Evolutionary conservation across 129 eudicot species (phyloP), one percentile per base, ranked within the genome.

Genomic region (Lactuca saligna): DNA sequence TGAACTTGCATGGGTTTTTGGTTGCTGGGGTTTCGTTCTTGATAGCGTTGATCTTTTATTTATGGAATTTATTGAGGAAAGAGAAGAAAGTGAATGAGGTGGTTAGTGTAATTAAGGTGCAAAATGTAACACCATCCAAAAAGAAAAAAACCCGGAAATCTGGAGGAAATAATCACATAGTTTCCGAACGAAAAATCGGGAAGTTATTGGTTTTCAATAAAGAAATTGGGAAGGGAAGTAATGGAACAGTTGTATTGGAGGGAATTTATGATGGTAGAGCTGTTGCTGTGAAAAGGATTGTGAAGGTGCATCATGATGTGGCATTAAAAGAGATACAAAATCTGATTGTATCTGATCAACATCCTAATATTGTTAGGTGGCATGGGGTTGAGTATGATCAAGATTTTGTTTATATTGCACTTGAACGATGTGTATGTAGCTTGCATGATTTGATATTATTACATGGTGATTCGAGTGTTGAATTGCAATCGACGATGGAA

Each of bases 211-310:
- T 88, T 37, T 63, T 78, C 42, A 69, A 82, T 42, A 83, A 85
- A 64, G 92, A 85, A 84, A 91, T 91, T 54, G 97, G 96, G 7
- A 91, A 79, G 72, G 97, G 97, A 64, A 87, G 97, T 88, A 85
- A 87, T 55, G 97, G 97, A 17, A 91, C 97, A 3, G 61, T 88
- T 76, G 96, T 91, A 4, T 83, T 91, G 10, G 97, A 87, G 69
- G 97, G 97, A 61, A 62, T 66, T 44, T 86, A 87, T 70, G 97
- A 91, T 75, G 92, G 82, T 39, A 95, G 97, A 35, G 78, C 82
- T 0, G 97, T 91, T 44, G 97, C 97, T 58, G 97, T 91, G 64
- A 91, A 91, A 82, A 88, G 97, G 63, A 88, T 91, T 7, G 88
- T 91, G 10, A 83, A 81, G 69, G 73, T 86, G 48, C 88, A 91